Evolutionary conservation across 2,329 filamentous ascomycete species (phyloP).

Genomic region (Helicocarpus griseus): DNA sequence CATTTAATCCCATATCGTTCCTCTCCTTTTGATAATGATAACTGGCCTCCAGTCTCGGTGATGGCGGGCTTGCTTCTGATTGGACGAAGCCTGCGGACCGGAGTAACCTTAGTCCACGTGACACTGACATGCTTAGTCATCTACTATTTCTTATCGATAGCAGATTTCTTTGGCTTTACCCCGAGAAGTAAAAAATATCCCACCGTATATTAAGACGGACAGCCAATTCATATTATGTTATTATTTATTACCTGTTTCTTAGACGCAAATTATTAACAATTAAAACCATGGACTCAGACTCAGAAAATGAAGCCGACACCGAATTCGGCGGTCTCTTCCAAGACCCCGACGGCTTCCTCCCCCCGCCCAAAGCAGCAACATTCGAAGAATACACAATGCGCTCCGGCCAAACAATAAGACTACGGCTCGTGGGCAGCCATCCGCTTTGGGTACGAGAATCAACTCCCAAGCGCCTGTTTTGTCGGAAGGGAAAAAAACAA

Average conservation of each 20-base stretch:
- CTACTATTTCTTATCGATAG: not conserved
- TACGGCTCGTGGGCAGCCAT: conserved; percentile 77
- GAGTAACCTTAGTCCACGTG: not conserved
- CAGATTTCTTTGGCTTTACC: not conserved
- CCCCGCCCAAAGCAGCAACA: conserved; percentile 65
- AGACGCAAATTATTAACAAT: not conserved
- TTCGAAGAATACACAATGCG: conserved; percentile 61
- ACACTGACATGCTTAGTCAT: not conserved
- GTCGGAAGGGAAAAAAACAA: not conserved
- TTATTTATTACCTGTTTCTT: too few relatives aligned
- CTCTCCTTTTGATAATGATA: too few relatives aligned
- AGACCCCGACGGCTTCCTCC: conserved; percentile 72
- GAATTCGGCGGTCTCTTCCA: conserved; percentile 54
- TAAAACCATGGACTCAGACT: not conserved
- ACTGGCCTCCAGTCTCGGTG: too few relatives aligned
- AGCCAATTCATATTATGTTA: too few relatives aligned
- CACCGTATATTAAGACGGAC: not conserved
- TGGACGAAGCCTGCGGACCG: not conserved
- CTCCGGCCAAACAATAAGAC: conserved; percentile 53
- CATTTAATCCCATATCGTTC: not conserved
- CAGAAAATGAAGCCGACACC: conserved; percentile 21
- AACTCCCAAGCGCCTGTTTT: not conserved
- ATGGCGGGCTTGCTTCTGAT: not conserved
- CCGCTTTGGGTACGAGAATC: conserved; percentile 60
- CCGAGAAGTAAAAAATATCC: not conserved